Base-by-base conservation (phyloP, 2,329 filamentous ascomycete species). In the Claviceps sp. region DNA sequence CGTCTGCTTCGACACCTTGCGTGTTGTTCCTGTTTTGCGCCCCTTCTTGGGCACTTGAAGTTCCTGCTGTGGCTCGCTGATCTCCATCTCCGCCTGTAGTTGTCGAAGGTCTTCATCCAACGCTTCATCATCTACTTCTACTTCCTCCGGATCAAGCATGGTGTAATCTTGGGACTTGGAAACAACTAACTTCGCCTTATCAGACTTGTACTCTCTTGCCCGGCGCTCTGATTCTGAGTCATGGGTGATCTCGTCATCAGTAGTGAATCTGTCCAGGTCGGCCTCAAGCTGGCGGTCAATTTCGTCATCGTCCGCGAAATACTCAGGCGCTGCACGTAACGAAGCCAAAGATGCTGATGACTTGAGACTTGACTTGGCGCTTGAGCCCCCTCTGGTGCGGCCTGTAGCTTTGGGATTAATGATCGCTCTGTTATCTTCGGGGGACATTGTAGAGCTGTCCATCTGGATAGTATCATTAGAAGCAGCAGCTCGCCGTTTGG, bases 201-300 rank as follows among this genome's bases (percentile, higher is more conserved):
- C 34, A 52, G 55, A 56, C 37, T 50, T 68, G 7, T 37, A 62
- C 67, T 70, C 52, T 16, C 42, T 38, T 40, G 43, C 47, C 13
- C 63, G 64, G 44, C 68, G 64, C 57, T 72, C 73, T 0, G 70
- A 69, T 48, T 75, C 73, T 5, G 71, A 75, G 53, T 75, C 70
- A 5, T 68, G 66, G 4, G 66, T 67, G 7, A 72, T 64, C 37
- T 73, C 78, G 14, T 77, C 73, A 34, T 82, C 76, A 2, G 72
- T 74, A 26, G 77, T 61, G 1, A 73, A 76, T 34, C 73, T 70
- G 44, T 83, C 78, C 9, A 86, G 72, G 53, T 85, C 84, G 2
- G 77, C 80, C 59, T 85, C 77, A 1, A 87, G 69, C 48, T 79
- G 79, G 22, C 76, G 76, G 50, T 87, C 81, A 40, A 86, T 75